These are phyloP conservation scores for Aspergillus calidoustus DNA, from an alignment of 2,329 filamentous ascomycete species.

Conservation along the genomic window DNA sequence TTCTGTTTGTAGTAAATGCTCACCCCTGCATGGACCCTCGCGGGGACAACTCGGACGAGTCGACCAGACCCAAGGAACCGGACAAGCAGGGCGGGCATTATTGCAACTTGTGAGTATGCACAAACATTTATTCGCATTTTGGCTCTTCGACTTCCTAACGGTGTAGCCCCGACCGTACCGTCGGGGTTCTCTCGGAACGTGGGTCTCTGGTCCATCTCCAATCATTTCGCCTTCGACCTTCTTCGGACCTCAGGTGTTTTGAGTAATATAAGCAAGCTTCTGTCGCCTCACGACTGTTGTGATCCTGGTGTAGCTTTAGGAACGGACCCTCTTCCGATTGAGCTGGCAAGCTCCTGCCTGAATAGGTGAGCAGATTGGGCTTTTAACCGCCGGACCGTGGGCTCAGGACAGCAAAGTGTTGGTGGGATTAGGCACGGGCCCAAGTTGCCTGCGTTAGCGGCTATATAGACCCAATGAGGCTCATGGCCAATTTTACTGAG, in stretches of 20 bases:
- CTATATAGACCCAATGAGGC: constrained; percentile 18
- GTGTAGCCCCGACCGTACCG: neutral
- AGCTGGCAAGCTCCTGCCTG: neutral
- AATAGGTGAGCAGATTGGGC: neutral
- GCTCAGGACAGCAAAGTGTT: neutral
- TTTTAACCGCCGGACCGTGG: neutral
- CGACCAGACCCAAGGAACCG: neutral
- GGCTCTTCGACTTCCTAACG: neutral
- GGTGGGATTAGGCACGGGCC: constrained; percentile 5
- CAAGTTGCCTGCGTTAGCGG: constrained; percentile 9
- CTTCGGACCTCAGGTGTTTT: too few species aligned
- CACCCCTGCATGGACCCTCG: neutral
- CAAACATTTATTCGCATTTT: neutral
- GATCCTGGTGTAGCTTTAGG: neutral
- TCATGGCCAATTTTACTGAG: constrained; percentile 12
- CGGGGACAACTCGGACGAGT: neutral
- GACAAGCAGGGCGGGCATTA: neutral
- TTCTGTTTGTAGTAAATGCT: neutral
- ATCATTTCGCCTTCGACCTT: neutral
- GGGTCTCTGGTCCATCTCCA: neutral
- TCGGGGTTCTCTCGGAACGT: neutral
- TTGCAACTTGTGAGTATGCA: too few species aligned
- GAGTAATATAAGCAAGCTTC: too few species aligned
- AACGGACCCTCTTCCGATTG: neutral
- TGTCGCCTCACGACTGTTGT: neutral